Percentiles rank a stretch among this genome's conserved stretches.
phyloP scores from a whole-genome alignment of 306 rosid genomes.

The Erythrophleum fordii region DNA sequence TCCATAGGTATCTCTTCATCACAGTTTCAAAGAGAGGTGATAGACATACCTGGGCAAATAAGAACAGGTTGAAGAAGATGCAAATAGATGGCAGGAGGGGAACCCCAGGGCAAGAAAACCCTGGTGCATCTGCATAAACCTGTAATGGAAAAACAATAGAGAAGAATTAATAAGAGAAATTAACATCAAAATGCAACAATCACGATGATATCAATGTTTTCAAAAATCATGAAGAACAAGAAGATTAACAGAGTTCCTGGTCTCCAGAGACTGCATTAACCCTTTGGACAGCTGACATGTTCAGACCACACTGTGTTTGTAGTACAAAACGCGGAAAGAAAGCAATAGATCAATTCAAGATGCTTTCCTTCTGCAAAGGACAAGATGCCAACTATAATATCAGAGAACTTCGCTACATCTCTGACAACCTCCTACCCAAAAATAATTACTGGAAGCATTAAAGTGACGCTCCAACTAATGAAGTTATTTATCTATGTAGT shows the following conservation, averaged over 20 bases:
- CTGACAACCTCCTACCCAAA: neutral
- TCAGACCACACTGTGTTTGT: conserved; percentile 21
- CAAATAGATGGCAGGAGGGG: conserved; percentile 76
- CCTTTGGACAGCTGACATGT: neutral
- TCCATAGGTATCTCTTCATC: neutral
- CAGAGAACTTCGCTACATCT: neutral
- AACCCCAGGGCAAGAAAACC: conserved; percentile 94
- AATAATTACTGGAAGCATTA: neutral
- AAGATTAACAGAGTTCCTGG: conserved; percentile 23
- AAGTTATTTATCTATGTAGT: neutral
- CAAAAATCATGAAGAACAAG: conserved; percentile 13
- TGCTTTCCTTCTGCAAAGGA: conserved; percentile 16
- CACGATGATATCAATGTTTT: conserved; percentile 20
- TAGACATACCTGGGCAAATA: conserved; percentile 82
- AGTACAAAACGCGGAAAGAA: conserved; percentile 32
- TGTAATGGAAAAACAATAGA: conserved; percentile 42
- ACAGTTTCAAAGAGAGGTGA: neutral
- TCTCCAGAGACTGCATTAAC: conserved; percentile 17
- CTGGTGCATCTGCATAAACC: conserved; percentile 75
- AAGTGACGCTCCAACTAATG: neutral
- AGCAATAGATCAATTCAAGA: conserved; percentile 21
- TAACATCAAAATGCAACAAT: conserved; percentile 22
- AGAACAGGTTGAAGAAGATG: conserved; percentile 92
- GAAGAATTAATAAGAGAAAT: conserved; percentile 31
- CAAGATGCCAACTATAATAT: conserved; percentile 14